Base-by-base conservation (phyloP, 208 protist genomes). In the Acanthamoeba polyphaga region DNA sequence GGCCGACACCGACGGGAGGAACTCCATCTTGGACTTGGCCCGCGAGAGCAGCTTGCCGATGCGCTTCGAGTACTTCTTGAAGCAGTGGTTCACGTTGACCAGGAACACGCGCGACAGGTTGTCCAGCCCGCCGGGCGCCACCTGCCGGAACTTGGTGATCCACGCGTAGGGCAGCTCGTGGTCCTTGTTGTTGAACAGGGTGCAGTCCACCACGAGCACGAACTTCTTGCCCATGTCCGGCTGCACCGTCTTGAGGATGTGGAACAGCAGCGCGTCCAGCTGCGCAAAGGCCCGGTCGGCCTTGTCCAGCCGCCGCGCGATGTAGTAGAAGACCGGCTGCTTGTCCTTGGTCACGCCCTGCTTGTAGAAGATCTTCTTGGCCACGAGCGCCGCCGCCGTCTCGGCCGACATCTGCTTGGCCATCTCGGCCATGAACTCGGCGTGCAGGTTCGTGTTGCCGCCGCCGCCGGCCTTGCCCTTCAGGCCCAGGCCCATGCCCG, bases 11-110 rank as follows among this genome's bases (percentile, higher is more conserved):
- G 58, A 74, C 13, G 87, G 38, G 12, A 92, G 34, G 29, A 92
- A 70, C 32, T 49, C 46, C 87, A 92, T 92, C 60, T 92, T 92
- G 53, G 49, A 74, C 38, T 55, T 43, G 32, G 55, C 87, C 8
- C 87, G 87, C 34, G 87, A 92, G 10, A 92, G 55, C 49, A 92
- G 43, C 62, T 92, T 95, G 2, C 15, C 17, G 7, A 97, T 22
- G 64, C 95, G 94, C 85, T 97, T 97, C 6, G 76, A 89, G 43
- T 95, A 96, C 85, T 97, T 95, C 88, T 96, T 95, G n/a, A 96
- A 72, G 2, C 32, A 46, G 51, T 94, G 80, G 93, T 96, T 96
- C 27, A 62, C 70, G 68, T 95, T 95, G 0, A 96, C 15, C 17
- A 97, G 34, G 15, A 62, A 95, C 15, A 97, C 70, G 29, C 24